These are phyloP conservation scores for Castanea crenata DNA, from an alignment of 306 rosid species.

Conservation along the genomic window DNA sequence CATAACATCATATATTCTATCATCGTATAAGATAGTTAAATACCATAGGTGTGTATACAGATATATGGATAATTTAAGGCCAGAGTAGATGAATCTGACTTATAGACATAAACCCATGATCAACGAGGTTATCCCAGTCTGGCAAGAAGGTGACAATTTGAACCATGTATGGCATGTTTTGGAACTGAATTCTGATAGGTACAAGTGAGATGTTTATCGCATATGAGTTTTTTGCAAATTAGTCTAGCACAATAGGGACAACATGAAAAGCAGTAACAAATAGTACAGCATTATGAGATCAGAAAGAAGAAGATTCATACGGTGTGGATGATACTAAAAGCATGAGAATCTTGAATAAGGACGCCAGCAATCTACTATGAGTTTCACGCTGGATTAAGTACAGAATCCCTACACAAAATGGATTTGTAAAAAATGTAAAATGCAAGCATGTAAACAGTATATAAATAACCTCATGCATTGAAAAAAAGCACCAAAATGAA, in stretches of 20 bases:
- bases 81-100: neutral
- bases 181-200: neutral
- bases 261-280: neutral
- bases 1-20: neutral
- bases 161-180: neutral
- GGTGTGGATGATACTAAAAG: conserved; percentile 84
- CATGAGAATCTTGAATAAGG: conserved; percentile 79
- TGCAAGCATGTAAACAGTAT: neutral
- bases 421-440: conserved; percentile 4
- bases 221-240: neutral
- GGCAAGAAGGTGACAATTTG: neutral
- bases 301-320: conserved; percentile 41
- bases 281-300: neutral
- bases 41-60: neutral
- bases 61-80: neutral
- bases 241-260: neutral
- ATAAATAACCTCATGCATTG: neutral
- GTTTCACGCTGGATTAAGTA: conserved; percentile 63
- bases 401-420: conserved; percentile 61
- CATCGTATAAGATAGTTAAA: neutral
- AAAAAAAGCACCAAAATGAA: neutral
- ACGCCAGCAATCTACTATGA: conserved; percentile 73
- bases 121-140: neutral
- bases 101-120: neutral
- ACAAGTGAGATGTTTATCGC: neutral